Evolutionary conservation across 768 basidiomycete species (phyloP).

Genomic region (Agrocybe chaxingu): DNA sequence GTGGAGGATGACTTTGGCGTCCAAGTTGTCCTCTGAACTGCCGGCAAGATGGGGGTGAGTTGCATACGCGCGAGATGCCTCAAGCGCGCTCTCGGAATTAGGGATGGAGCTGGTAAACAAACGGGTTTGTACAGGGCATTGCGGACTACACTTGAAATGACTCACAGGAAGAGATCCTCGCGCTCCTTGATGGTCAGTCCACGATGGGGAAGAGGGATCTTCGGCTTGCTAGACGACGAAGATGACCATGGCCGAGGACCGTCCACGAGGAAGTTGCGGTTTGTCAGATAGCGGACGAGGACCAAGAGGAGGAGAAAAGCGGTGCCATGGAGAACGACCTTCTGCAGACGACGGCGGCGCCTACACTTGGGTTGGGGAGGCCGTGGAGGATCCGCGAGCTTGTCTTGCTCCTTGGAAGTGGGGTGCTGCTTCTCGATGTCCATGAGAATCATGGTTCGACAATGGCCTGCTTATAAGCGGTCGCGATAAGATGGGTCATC

Average conservation of each 20-base stretch:
- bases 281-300: slow-evolving; percentile 3
- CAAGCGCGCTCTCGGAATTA: slow-evolving; percentile 52
- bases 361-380: neutral
- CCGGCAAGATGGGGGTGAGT: slow-evolving; percentile 75
- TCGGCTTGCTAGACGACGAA: neutral
- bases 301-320: slow-evolving; percentile 5
- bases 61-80: slow-evolving; percentile 55
- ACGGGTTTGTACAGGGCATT: too few species aligned
- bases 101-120: slow-evolving; percentile 37
- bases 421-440: slow-evolving; percentile 22
- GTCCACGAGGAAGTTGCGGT: neutral
- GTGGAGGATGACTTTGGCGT: slow-evolving; percentile 64
- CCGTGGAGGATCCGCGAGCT: neutral
- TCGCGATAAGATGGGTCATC: neutral
- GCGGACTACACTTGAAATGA: neutral
- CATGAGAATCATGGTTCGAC: slow-evolving; percentile 16
- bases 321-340: neutral
- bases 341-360: neutral
- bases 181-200: slow-evolving; percentile 21
- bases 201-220: slow-evolving; percentile 14
- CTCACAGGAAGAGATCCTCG: slow-evolving; percentile 31
- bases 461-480: slow-evolving; percentile 1
- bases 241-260: slow-evolving; percentile 1
- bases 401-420: slow-evolving; percentile 5
- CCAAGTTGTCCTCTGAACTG: slow-evolving; percentile 52